Base-by-base conservation (phyloP, 1,284 basidiomycete genomes). In the Kalmanozyma brasiliensis region DNA sequence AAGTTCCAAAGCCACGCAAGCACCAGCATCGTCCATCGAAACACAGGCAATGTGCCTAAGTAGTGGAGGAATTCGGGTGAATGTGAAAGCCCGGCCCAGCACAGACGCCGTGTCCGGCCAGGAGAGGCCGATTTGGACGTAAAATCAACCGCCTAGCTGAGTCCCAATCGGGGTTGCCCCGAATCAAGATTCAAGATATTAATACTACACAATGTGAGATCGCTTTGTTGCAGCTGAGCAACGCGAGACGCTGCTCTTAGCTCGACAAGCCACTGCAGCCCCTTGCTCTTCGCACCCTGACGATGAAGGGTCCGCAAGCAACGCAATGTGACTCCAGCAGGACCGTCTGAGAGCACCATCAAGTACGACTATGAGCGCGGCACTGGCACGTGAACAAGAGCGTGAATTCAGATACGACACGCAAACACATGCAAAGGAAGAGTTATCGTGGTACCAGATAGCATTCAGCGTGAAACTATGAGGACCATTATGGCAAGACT, bases 401-500 rank as follows among this genome's bases (percentile, higher is more conserved):
- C n/a, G n/a, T n/a, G n/a, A n/a, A n/a, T n/a, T n/a, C n/a, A n/a
- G n/a, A n/a, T n/a, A n/a, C n/a, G n/a, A n/a, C 3, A 34, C 24
- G 8, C 34, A 11, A 33, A 26, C 9, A 32, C 29, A 24, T n/a
- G 17, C 20, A 40, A 24, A 8, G 8, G n/a, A 32, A n/a, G 35
- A 9, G 42, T 8, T 49, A 40, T 51, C 52, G 58, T 63, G 49
- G 47, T 40, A 56, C 56, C 66, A 48, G 44, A 64, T 64, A 60
- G 56, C 30, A 60, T 61, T 60, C 32, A 49, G 26, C n/a, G n/a
- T 7, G 26, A 32, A 8, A 57, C 55, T 53, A 58, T 42, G 48
- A 52, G 67, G 58, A 71, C 58, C 58, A 52, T 26, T 46, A 51
- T 62, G 52, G 35, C 14, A 53, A 55, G 48, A 49, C 64, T 65